Evolutionary conservation across 176 grass and related monocot species (phyloP), one percentile per base, ranked within the genome.

Genomic region (Urochloa ruziziensis): DNA sequence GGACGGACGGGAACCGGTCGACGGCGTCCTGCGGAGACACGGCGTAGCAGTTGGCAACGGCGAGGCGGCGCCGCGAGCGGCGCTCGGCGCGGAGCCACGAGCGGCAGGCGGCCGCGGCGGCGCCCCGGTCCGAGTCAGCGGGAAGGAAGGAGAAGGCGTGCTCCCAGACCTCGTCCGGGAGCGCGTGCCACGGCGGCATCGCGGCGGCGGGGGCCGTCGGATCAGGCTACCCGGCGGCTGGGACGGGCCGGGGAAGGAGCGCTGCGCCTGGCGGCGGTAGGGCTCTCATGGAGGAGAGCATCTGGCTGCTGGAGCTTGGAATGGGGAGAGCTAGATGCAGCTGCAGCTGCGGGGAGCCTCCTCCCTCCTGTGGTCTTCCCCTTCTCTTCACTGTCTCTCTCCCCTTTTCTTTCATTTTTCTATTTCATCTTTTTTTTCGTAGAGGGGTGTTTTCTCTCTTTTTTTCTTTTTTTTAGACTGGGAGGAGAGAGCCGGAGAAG

Each of bases 151-250:
- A 94, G 81, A 94, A 89, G 57, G 85, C 81, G 61, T 89, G 86
- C 80, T 94, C 92, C 86, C 73, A 87, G 76, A 91, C 73, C 92
- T 94, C 89, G 72, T 94, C 92, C 16, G 89, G 89, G 73, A 94
- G 85, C 40, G 68, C 57, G 37, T 83, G 80, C 86, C 89, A 87
- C 48, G 86, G 85, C 57, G 86, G 83, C 83, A 28, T 34, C 10
- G 73, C 80, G 53, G 71, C 58, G 72, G 47, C 60, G 49, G 51
- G 82, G 33, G n/a, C 88, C 72, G 76, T 80, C 77, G 68, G 85
- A 81, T 81, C 68, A n/a, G 58, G 88, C 64, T 73, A 82, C 37
- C 66, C 73, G 57, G 35, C 66, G 78, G 88, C 72, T 25, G 65
- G 43, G 44, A 12, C 14, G 27, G 60, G 44, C 57, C 59, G 44